A percentile compares a stretch with the other conserved stretches of the same genome.
phyloP scores from a whole-genome alignment of 2,329 filamentous ascomycete species.

The Diatrype stigma region DNA sequence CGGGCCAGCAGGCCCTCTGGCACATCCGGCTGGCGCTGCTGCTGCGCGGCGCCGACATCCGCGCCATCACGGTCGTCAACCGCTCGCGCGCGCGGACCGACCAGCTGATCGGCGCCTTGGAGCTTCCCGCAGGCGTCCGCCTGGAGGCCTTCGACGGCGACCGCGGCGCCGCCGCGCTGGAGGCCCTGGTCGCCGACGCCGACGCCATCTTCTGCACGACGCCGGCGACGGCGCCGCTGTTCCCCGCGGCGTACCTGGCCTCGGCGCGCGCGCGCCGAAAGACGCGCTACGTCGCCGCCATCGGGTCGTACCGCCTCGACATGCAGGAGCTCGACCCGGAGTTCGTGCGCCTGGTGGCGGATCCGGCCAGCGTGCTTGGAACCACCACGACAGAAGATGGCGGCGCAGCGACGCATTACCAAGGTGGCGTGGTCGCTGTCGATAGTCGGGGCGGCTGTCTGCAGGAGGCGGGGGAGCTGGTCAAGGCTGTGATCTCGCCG shows the following conservation, averaged over 20 bases:
- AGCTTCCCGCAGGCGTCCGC: conserved; percentile 30
- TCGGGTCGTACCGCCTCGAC: conserved; percentile 52
- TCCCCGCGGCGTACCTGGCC: conserved; percentile 44
- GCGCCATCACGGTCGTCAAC: conserved; percentile 30
- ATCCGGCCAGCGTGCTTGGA: conserved; percentile 47
- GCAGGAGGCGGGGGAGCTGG: background rate
- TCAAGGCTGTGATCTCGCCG: conserved; percentile 12
- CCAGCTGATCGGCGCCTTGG: conserved; percentile 17
- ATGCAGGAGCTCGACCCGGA: conserved; percentile 66
- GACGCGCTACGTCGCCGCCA: conserved; percentile 41
- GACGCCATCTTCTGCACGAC: conserved; percentile 64
- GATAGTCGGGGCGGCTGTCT: background rate
- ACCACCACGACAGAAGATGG: too few relatives aligned
- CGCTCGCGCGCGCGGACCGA: conserved; percentile 40
- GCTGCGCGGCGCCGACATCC: conserved; percentile 31
- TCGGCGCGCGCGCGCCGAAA: conserved; percentile 31
- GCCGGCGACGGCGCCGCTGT: conserved; percentile 52
- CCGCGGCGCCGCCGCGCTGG: conserved; percentile 34
- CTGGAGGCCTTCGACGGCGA: conserved; percentile 32
- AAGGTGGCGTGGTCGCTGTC: background rate
- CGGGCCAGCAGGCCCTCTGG: conserved; percentile 69
- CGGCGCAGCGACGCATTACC: too few relatives aligned
- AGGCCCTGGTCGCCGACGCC: conserved; percentile 49
- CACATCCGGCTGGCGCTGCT: conserved; percentile 63
- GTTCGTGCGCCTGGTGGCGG: conserved; percentile 45